These are phyloP conservation scores for Leavenworthia alabamica DNA, from an alignment of 345 rosid genomes.

Conservation along the genomic window DNA sequence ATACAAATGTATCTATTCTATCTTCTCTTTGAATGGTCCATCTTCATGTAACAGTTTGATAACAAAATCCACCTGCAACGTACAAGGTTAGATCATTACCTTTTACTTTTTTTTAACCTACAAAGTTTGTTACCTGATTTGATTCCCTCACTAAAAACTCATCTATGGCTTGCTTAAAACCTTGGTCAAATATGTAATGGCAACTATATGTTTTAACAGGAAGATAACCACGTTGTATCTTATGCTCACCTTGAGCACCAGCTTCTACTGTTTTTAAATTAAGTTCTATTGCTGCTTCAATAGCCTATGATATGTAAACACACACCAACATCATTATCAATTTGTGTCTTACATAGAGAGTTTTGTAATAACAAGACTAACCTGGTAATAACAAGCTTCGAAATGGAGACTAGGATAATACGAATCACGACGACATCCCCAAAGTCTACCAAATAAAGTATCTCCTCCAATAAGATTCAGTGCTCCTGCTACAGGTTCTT, in stretches of 20 bases:
- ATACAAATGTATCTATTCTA: constrained; percentile 20
- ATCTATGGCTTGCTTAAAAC: constrained; percentile 59
- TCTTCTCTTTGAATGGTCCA: constrained; percentile 76
- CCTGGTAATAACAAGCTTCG: constrained; percentile 99
- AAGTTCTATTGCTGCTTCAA: constrained; percentile 88
- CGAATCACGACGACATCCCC: constrained; percentile 80
- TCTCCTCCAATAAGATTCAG: constrained; percentile 92
- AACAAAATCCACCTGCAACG: constrained; percentile 57
- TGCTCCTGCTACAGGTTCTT: constrained; percentile 88
- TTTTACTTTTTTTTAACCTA: neutral
- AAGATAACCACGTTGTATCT: constrained; percentile 85
- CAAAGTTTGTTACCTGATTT: constrained; percentile 67
- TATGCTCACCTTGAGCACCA: constrained; percentile 98
- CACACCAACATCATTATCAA: too few relatives aligned
- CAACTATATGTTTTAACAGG: constrained; percentile 87
- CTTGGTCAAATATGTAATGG: constrained; percentile 69
- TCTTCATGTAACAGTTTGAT: constrained; percentile 63
- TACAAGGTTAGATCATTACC: neutral
- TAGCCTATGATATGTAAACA: constrained; percentile 52
- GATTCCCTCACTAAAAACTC: constrained; percentile 64
- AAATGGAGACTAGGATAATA: constrained; percentile 89
- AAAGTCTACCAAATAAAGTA: constrained; percentile 76
- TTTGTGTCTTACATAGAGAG: too few relatives aligned
- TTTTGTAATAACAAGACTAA: constrained; percentile 23
- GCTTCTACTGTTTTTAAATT: constrained; percentile 78